phyloP scores from a whole-genome alignment of 139 green algal genomes.

The Chlorella sorokiniana region DNA sequence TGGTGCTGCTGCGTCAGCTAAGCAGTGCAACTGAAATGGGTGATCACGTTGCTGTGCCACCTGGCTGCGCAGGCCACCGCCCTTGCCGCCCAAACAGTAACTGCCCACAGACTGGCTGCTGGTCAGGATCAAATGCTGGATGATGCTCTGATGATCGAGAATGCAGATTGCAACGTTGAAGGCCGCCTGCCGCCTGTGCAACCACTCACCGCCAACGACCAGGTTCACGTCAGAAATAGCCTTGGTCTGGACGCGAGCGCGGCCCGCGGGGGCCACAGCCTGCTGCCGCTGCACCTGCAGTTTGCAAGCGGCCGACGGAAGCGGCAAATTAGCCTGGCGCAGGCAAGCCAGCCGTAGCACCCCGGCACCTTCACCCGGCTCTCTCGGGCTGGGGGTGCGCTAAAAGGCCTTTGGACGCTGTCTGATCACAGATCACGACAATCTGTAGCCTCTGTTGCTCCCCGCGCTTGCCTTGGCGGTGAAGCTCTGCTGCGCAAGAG shows the following conservation, averaged over 20 bases:
- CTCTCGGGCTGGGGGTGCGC: too few relatives aligned
- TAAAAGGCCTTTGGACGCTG: too few relatives aligned
- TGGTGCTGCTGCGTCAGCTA: too few relatives aligned
- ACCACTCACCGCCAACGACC: constrained; percentile 37
- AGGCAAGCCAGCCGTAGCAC: too few relatives aligned
- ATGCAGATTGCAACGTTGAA: neutral
- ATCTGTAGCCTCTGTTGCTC: neutral
- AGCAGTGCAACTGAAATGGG: too few relatives aligned
- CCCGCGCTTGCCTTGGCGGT: constrained; percentile 17
- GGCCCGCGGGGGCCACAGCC: constrained; percentile 4
- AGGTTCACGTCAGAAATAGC: constrained; percentile 46
- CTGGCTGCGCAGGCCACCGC: too few relatives aligned
- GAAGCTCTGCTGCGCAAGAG: neutral
- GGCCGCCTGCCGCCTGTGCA: neutral
- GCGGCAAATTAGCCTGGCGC: too few relatives aligned
- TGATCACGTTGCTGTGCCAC: too few relatives aligned
- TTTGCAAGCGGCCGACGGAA: neutral
- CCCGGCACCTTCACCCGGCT: too few relatives aligned
- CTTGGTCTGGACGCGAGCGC: constrained; percentile 19
- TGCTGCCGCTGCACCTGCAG: constrained; percentile 37
- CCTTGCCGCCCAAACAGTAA: neutral
- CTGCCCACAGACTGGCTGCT: neutral
- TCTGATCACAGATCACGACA: neutral
- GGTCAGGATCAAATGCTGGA: too few relatives aligned
- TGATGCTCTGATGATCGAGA: too few relatives aligned